phyloP scores from a whole-genome alignment of 768 basidiomycete genomes.

The Kwoniella europaea region DNA sequence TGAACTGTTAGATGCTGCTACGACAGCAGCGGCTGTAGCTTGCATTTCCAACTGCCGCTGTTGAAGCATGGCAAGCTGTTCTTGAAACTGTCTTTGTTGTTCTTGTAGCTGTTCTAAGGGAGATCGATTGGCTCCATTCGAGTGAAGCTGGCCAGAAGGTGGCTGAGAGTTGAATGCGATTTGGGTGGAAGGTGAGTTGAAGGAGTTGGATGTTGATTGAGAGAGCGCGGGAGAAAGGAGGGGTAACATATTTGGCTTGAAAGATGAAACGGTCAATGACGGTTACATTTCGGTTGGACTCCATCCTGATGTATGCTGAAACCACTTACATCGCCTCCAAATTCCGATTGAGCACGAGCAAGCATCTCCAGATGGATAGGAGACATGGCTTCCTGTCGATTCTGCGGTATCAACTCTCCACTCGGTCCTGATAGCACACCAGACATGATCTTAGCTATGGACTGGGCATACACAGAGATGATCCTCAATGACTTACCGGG shows the following conservation, averaged over 20 bases:
- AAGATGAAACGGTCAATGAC: neutral
- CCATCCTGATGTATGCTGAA: neutral
- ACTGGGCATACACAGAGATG: neutral
- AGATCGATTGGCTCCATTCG: slow-evolving; percentile 10
- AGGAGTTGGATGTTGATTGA: slow-evolving; percentile 42
- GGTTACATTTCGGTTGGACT: neutral
- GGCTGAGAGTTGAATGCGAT: slow-evolving; percentile 22
- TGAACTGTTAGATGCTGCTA: slow-evolving; percentile 64
- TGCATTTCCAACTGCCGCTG: slow-evolving; percentile 50
- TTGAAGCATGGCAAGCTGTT: slow-evolving; percentile 46
- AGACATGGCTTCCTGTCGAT: slow-evolving; percentile 47
- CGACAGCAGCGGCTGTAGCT: slow-evolving; percentile 56
- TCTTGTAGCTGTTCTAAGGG: slow-evolving; percentile 52
- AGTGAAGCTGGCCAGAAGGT: slow-evolving; percentile 7
- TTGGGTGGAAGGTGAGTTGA: slow-evolving; percentile 33
- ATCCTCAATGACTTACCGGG: slow-evolving; percentile 63
- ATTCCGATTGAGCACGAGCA: slow-evolving; percentile 35
- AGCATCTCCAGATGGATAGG: slow-evolving; percentile 52
- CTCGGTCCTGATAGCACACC: slow-evolving; percentile 31
- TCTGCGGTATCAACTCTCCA: slow-evolving; percentile 44
- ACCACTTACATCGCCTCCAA: slow-evolving; percentile 47
- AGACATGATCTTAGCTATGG: neutral
- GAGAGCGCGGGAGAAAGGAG: slow-evolving; percentile 60
- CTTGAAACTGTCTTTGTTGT: slow-evolving; percentile 53
- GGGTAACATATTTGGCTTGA: slow-evolving; percentile 57